Percentiles rank a stretch among this genome's conserved stretches.
phyloP scores from a whole-genome alignment of 306 rosid species.

The Spatholobus suberectus region DNA sequence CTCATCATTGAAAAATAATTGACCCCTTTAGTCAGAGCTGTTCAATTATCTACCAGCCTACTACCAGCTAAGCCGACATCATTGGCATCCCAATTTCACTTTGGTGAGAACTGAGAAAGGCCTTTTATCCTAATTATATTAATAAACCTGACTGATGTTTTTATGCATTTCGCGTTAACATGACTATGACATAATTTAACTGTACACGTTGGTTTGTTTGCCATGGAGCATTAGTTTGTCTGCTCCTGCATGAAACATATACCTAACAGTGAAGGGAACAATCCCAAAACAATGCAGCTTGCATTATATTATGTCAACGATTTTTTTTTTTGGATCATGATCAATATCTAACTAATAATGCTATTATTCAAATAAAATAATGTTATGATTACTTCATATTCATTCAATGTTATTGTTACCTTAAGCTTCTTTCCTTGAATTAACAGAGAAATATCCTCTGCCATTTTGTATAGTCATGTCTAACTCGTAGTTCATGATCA shows the following conservation, averaged over 20 bases:
- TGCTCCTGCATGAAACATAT: slow-evolving; percentile 19
- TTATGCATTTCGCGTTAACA: neutral
- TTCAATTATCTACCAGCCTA: neutral
- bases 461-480: neutral
- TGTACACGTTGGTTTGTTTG: neutral
- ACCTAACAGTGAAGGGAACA: neutral
- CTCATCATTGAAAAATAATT: neutral
- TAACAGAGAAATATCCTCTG: slow-evolving; percentile 15
- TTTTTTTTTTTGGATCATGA: slow-evolving; percentile 3
- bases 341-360: neutral
- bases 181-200: neutral
- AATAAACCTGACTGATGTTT: neutral
- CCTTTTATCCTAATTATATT: neutral
- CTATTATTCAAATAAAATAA: neutral
- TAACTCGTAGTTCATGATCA: slow-evolving; percentile 1
- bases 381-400: neutral
- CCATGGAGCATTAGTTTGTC: slow-evolving; percentile 8
- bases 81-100: neutral
- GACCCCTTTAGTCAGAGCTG: neutral
- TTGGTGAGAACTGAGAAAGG: neutral
- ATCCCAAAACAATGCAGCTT: slow-evolving; percentile 16
- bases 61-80: neutral
- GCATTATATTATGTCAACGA: neutral
- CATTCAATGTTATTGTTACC: neutral
- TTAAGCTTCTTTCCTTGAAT: slow-evolving; percentile 18